A percentile compares a stretch with the other conserved stretches of the same genome.
These are phyloP conservation scores for Akanthomyces uredinophilus DNA, from an alignment of 2,329 filamentous ascomycete species.

Conservation along the genomic window DNA sequence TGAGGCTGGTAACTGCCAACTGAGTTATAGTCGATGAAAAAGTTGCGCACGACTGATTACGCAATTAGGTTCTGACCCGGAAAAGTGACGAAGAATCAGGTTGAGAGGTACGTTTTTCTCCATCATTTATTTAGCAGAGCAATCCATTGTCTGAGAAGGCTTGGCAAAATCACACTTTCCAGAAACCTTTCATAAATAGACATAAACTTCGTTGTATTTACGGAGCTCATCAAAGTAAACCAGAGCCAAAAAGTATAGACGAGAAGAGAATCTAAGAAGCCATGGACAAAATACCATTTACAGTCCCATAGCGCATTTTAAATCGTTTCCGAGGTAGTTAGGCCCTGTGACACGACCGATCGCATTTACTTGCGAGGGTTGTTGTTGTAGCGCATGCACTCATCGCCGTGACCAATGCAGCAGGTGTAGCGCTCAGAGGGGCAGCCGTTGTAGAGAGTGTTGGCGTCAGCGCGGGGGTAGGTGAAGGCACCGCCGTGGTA, in stretches of 20 bases:
- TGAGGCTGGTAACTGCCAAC: no score
- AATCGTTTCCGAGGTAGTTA: background rate
- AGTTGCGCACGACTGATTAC: no score
- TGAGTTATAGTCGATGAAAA: no score
- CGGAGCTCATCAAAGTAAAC: background rate
- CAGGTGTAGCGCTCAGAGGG: slow-evolving; percentile 6
- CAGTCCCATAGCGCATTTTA: background rate
- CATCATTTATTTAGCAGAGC: no score
- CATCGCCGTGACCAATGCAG: slow-evolving; percentile 4
- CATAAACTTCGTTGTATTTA: background rate
- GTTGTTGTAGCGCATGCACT: slow-evolving; percentile 1
- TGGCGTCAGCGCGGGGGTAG: slow-evolving; percentile 9
- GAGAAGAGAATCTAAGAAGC: background rate
- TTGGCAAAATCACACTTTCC: no score
- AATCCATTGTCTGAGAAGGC: no score
- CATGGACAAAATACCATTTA: background rate
- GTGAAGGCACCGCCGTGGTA: slow-evolving; percentile 11
- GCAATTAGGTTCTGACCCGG: no score
- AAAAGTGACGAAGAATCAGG: no score
- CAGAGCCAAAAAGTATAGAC: background rate
- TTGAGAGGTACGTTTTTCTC: no score
- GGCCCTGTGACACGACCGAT: no score
- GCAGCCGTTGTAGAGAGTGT: slow-evolving; percentile 7
- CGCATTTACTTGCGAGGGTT: background rate
- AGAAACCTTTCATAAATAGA: no score